Evolutionary conservation across 805 yeast genomes (phyloP), one percentile per base, ranked within the genome.

Genomic region (Ogataea populi-albae): DNA sequence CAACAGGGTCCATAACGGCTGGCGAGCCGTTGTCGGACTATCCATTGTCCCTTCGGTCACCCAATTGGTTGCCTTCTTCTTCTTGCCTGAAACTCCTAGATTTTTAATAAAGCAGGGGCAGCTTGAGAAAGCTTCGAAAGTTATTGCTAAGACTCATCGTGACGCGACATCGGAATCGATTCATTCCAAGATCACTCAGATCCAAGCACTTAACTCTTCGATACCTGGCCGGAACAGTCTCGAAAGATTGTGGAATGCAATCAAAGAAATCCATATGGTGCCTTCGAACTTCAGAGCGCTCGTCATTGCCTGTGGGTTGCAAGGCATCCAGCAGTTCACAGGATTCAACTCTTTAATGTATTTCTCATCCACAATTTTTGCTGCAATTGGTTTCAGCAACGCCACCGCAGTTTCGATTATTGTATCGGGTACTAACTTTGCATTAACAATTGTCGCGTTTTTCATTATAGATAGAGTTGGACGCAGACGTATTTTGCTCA

Each of bases 331-430:
- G 68, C 98, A 91, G 65, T 87, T 91, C 52, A 84, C 95, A 12
- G 98, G 98, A 47, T 91, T 91, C 77, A 93, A 91, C 65, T 86
- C 97, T 5, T 73, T 91, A 52, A 86, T 91, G 95, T 91, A 93
- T 67, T 91, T 89, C 63, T 83, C 95, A 32, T 80, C 95, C 23
- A 89, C 97, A 2, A 83, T 93, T 48, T 93, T 93, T 56, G 81
- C 88, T 61, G 79, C 89, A 27, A 86, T 89, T 35, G 98, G 98
- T 3, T 91, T 89, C 58, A 55, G 76, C 43, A 78, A 89, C 58
- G 75, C 98, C 7, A 84, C 96, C n/a, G 95, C 96, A 1, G 97
- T 91, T 11, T 88, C 97, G 2, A 77, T 91, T 51, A 82, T 91
- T 52, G 78, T 91, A 50, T 94, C 97, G 3, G 98, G 93, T 41